A percentile compares a stretch with the other conserved stretches of the same genome.
Conservation (phyloP, 306 rosid species). For the Prunus kanzakura region DNA sequence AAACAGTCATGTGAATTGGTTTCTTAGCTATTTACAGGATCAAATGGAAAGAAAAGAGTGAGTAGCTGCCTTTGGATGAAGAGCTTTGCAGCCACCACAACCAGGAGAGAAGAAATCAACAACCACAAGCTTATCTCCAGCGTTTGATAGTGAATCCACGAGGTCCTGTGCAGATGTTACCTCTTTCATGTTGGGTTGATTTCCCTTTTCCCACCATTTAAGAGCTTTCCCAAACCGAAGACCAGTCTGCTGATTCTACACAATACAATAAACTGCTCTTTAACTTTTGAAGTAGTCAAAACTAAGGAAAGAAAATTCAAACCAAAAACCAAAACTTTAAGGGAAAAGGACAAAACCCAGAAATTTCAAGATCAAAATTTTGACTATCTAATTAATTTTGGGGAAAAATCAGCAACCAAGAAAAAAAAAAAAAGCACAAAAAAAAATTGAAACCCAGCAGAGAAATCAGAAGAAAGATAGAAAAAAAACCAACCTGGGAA, state of each 20-base stretch:
- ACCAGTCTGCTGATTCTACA: conserved; percentile 38
- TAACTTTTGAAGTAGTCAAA: neutral
- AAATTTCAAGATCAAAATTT: neutral
- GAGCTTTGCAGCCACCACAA: conserved; percentile 96
- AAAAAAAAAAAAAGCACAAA: neutral
- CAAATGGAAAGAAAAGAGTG: neutral
- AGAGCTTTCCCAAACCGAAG: conserved; percentile 55
- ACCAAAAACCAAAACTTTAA: neutral
- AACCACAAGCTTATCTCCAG: conserved; percentile 75
- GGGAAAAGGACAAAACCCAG: no score
- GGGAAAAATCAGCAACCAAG: neutral
- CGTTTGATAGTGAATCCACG: conserved; percentile 66
- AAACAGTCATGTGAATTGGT: neutral
- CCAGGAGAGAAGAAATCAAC: conserved; percentile 93
- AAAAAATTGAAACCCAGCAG: neutral
- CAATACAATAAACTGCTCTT: neutral
- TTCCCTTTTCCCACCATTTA: conserved; percentile 92
- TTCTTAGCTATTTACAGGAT: neutral
- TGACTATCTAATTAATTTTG: neutral
- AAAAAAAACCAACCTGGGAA: conserved; percentile 42
- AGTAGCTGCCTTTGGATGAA: conserved; percentile 74
- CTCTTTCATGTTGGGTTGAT: conserved; percentile 77
- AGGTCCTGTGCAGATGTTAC: conserved; percentile 66
- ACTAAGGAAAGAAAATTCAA: neutral
- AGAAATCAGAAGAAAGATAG: neutral